Base-by-base conservation (phyloP, 768 basidiomycete species). In the Pulveroboletus ravenelii region DNA sequence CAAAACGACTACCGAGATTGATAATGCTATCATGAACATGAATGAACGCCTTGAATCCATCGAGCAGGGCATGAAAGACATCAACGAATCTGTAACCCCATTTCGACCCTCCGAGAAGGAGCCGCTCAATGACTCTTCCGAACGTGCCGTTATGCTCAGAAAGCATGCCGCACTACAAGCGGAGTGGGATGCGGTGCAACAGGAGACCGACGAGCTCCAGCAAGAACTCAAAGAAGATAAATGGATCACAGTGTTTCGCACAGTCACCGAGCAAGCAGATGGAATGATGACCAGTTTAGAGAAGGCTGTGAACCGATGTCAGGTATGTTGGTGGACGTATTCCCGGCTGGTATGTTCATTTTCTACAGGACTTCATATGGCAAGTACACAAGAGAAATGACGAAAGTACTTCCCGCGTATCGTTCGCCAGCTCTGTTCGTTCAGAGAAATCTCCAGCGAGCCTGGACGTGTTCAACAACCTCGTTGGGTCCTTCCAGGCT, bases 171-270 rank as follows among this genome's bases (percentile, higher is more conserved):
- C 85, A 10, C 71, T 95, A 45, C 59, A 82, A 29, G 66, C 73
- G 10, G 93, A 94, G 36, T 97, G 93, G 93, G 83, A 88, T 52
- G 71, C 80, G 10, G 79, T 93, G 10, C 84, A 87, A 63, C 80
- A 81, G 48, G 88, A 92, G 60, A 87, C 85, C 48, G 84, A 88
- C 39, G 81, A 85, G 25, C 70, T 97, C 51, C 77, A 86, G 55
- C 92, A 94, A 61, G 96, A 99, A 69, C 74, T 98, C 56, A 93
- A 90, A 70, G 95, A 97, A 69, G 95, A 97, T 70, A 94, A 94
- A 61, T 96, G 92, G 91, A 77, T 98, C 60, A 88, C 87, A 10
- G 90, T 97, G 18, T 97, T 97, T 70, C 80, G 93, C 57, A 94
- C 90, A 6, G 89, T 93, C 50, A 85, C 91, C 38, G 87, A 93